Conservation (phyloP, 306 rosid genomes). For the Parietaria judaica region DNA sequence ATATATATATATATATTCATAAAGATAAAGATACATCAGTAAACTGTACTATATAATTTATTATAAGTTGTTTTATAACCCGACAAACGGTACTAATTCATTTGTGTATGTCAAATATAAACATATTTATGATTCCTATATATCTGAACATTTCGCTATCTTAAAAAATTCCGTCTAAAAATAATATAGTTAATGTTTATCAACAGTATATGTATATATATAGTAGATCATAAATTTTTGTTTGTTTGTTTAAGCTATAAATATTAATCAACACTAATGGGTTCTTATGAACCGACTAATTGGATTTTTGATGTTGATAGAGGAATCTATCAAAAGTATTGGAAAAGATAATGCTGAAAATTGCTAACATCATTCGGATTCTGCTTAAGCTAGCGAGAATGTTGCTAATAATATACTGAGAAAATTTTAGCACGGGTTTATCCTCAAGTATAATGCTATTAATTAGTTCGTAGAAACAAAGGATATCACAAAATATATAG, state of each 20-base stretch:
- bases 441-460: slow-evolving; percentile 4
- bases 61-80: background rate
- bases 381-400: slow-evolving; percentile 9
- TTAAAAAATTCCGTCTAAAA: too few species aligned
- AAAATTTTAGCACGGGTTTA: background rate
- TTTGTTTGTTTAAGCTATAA: too few species aligned
- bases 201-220: too few species aligned
- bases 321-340: slow-evolving; percentile 17
- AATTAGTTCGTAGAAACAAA: background rate
- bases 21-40: background rate
- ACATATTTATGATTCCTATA: background rate
- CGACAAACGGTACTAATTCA: background rate
- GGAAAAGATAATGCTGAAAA: slow-evolving; percentile 9
- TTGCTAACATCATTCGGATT: slow-evolving; percentile 10
- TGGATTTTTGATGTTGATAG: slow-evolving; percentile 3
- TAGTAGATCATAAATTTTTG: too few species aligned
- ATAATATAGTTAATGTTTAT: too few species aligned
- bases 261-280: too few species aligned
- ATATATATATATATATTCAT: background rate
- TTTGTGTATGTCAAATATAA: background rate
- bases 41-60: too few species aligned
- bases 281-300: slow-evolving; percentile 1
- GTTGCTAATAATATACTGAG: slow-evolving; percentile 1
- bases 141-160: background rate
- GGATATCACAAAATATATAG: background rate